phyloP scores from a whole-genome alignment of 441 rosid genomes.

The Arabidopsis hybrid region DNA sequence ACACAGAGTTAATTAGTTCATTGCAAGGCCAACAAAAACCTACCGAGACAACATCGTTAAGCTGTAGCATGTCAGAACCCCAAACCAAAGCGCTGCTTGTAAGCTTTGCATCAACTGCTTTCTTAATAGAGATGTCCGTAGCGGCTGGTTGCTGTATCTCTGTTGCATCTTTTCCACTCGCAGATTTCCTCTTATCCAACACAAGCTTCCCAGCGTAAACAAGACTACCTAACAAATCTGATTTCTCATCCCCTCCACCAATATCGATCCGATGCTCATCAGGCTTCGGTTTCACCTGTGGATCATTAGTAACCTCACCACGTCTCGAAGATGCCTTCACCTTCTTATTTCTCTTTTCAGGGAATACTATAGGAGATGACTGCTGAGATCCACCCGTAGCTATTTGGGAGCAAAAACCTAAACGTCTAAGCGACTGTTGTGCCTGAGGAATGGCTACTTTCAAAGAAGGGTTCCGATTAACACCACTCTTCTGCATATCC shows the following conservation, averaged over 20 bases:
- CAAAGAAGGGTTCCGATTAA: constrained; percentile 47
- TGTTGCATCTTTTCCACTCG: constrained; percentile 46
- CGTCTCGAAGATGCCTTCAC: constrained; percentile 49
- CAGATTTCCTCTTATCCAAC: constrained; percentile 72
- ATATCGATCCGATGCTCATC: constrained; percentile 82
- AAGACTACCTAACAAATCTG: constrained; percentile 82
- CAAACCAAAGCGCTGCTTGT: constrained; percentile 87
- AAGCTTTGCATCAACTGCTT: constrained; percentile 77
- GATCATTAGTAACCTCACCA: constrained; percentile 49
- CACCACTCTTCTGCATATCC: constrained; percentile 67
- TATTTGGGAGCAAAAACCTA: constrained; percentile 88
- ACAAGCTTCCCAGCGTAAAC: constrained; percentile 79
- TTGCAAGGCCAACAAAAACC: constrained; percentile 18
- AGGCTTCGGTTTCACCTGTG: constrained; percentile 47
- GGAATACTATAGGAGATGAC: constrained; percentile 89
- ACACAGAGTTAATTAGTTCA: constrained; percentile 4
- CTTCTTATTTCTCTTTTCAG: constrained; percentile 88
- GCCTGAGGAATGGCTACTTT: constrained; percentile 50
- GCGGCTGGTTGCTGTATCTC: constrained; percentile 56
- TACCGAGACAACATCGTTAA: constrained; percentile 85
- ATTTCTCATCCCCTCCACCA: constrained; percentile 85
- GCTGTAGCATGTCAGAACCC: constrained; percentile 79
- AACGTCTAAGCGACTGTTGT: constrained; percentile 74
- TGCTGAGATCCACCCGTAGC: constrained; percentile 68
- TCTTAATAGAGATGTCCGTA: constrained; percentile 55